Percentiles rank a stretch among this genome's conserved stretches.
phyloP scores from a whole-genome alignment of 257 asterid genomes.

The Gentiana macrophylla region DNA sequence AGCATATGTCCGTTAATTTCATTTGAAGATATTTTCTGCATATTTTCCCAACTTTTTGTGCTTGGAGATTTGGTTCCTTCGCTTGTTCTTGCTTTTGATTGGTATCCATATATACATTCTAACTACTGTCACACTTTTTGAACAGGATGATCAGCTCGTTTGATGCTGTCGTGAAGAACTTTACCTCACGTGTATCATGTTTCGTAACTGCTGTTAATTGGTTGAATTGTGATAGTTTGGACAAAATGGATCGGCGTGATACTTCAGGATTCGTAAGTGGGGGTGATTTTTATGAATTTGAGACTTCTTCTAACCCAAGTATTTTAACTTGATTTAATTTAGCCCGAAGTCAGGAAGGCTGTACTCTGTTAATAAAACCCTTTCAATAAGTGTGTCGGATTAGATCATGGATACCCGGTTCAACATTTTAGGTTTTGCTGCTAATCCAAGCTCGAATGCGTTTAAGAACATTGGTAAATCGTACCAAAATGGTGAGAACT shows the following conservation, averaged over 20 bases:
- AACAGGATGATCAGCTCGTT: constrained; percentile 42
- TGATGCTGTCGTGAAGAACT: constrained; percentile 16
- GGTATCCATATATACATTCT: too few species aligned
- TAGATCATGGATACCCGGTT: constrained; percentile 72
- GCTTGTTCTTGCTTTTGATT: too few species aligned
- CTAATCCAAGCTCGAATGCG: constrained; percentile 48
- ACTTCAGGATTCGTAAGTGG: constrained; percentile 98
- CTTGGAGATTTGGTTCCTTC: too few species aligned
- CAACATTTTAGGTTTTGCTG: constrained; percentile 55
- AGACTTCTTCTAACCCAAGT: constrained; percentile 57
- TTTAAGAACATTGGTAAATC: constrained; percentile 56
- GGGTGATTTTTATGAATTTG: constrained; percentile 64
- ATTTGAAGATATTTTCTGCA: too few species aligned
- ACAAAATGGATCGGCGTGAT: constrained; percentile 82
- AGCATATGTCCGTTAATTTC: too few species aligned
- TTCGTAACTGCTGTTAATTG: constrained; percentile 27
- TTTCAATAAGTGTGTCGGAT: constrained; percentile 31
- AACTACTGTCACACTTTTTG: too few species aligned
- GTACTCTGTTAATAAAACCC: constrained; percentile 45
- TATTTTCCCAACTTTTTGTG: too few species aligned
- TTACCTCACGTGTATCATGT: constrained; percentile 15
- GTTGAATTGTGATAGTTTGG: constrained; percentile 7
- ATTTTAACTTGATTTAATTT: constrained; percentile 30
- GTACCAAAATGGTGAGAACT: constrained; percentile 27
- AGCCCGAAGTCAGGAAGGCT: constrained; percentile 84